Percentiles rank a stretch among this genome's conserved stretches.
phyloP scores from a whole-genome alignment of 208 protist genomes.

The Trypanosoma boissoni region DNA sequence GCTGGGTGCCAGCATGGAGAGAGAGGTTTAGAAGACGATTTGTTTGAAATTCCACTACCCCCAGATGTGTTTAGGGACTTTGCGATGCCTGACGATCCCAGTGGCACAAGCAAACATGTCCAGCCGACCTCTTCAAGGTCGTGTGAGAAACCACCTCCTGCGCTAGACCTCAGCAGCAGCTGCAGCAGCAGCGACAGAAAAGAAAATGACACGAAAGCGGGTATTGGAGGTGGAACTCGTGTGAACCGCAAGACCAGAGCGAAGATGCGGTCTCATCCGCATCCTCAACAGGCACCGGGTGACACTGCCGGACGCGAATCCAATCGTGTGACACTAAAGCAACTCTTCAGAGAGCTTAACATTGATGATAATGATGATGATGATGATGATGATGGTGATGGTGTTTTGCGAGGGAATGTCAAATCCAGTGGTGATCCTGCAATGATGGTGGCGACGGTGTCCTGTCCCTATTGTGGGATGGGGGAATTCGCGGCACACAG shows the following conservation, averaged over 20 bases:
- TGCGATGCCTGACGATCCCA: too few species aligned
- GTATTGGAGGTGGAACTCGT: too few species aligned
- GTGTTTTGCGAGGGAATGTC: too few species aligned
- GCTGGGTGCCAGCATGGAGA: background rate
- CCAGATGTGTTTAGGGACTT: conserved; percentile 32
- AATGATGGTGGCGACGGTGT: background rate
- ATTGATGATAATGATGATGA: conserved; percentile 26
- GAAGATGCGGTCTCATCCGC: too few species aligned
- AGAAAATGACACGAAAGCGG: background rate
- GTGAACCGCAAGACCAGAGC: background rate
- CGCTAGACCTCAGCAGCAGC: conserved; percentile 16
- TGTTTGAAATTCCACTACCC: conserved; percentile 28
- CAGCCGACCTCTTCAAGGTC: conserved; percentile 1
- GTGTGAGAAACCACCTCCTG: conserved; percentile 14
- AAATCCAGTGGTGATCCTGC: background rate
- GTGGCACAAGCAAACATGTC: too few species aligned
- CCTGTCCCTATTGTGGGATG: conserved; percentile 21
- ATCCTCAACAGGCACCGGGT: conserved; percentile 1
- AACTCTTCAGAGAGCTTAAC: conserved; percentile 25
- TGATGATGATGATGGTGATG: conserved; percentile 4
- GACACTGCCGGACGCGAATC: background rate
- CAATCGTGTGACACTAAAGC: conserved; percentile 9
- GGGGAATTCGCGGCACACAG: conserved; percentile 17
- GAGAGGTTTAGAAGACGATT: conserved; percentile 3
- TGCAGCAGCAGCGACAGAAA: background rate